These are phyloP conservation scores for Metschnikowia chrysomelidarum DNA, from an alignment of 805 yeast genomes.

Conservation along the genomic window DNA sequence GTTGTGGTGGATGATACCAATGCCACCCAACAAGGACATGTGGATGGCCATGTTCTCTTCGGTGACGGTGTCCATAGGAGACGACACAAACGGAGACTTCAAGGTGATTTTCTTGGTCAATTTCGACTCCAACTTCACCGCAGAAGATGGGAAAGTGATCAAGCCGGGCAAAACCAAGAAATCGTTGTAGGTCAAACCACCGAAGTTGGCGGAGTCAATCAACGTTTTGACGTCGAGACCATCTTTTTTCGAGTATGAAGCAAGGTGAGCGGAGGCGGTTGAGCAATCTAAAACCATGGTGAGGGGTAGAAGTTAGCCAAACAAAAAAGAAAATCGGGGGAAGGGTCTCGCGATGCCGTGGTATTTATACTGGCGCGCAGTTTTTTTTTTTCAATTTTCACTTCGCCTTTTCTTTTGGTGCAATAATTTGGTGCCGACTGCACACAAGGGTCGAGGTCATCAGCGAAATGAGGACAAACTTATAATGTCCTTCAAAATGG, in stretches of 20 bases:
- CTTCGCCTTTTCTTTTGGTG: background rate
- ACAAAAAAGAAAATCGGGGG: conserved; percentile 27
- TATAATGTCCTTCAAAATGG: too few relatives aligned
- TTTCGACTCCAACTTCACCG: conserved; percentile 76
- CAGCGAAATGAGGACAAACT: too few relatives aligned
- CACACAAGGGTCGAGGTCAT: background rate
- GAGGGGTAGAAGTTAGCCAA: conserved; percentile 43
- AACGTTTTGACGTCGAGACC: conserved; percentile 81
- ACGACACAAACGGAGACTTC: conserved; percentile 92
- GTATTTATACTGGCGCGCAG: conserved; percentile 10
- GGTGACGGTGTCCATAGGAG: conserved; percentile 99
- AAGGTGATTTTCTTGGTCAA: conserved; percentile 89
- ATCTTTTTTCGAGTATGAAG: conserved; percentile 67
- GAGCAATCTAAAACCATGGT: conserved; percentile 41
- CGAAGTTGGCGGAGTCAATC: conserved; percentile 87
- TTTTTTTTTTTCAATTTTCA: conserved; percentile 6
- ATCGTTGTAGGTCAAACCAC: conserved; percentile 97
- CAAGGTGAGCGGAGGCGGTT: conserved; percentile 66
- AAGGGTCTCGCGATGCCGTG: conserved; percentile 8
- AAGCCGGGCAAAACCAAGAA: conserved; percentile 94
- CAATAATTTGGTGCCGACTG: background rate
- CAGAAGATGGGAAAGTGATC: conserved; percentile 80
- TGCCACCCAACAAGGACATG: conserved; percentile 98
- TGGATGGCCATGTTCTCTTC: conserved; percentile 97
- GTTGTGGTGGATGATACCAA: conserved; percentile 98